These are phyloP conservation scores for Xylariomycetidae sp. DNA, from an alignment of 2,329 filamentous ascomycete genomes.

Conservation along the genomic window DNA sequence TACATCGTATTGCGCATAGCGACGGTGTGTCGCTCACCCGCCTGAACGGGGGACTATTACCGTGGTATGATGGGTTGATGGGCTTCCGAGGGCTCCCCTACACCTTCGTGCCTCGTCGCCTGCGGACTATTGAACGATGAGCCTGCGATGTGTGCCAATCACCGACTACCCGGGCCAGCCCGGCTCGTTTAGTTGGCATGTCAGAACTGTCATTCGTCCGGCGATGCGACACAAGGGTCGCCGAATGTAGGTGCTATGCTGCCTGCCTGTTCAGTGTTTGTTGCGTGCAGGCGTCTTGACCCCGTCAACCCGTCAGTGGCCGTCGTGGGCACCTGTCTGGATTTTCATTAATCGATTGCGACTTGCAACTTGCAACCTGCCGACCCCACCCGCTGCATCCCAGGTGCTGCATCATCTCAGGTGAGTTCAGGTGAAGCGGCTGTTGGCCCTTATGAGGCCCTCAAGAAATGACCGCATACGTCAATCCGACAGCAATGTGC, in stretches of 20 bases:
- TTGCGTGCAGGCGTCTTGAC: no score
- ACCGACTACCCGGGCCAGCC: no score
- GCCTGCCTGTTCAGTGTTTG: no score
- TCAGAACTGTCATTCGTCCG: conserved; percentile 17
- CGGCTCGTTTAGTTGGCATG: no score
- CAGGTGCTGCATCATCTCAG: conserved; percentile 21
- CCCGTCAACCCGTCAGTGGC: no score
- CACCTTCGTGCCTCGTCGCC: conserved; percentile 2
- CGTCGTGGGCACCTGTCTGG: no score
- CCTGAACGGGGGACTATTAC: conserved; percentile 9
- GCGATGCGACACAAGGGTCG: conserved; percentile 18
- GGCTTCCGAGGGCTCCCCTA: conserved; percentile 3
- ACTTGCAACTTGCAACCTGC: conserved; percentile 5
- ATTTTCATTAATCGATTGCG: no score
- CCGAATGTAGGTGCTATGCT: no score
- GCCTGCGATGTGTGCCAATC: conserved; percentile 10
- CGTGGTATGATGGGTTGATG: conserved; percentile 5
- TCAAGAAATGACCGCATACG: conserved; percentile 5
- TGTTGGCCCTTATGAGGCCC: conserved; percentile 7
- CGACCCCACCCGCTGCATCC: conserved; percentile 8
- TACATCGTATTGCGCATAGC: no score
- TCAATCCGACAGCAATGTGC: no score
- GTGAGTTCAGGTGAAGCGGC: conserved; percentile 26
- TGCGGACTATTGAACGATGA: conserved; percentile 13
- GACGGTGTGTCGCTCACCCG: no score